Evolutionary conservation across 2,329 filamentous ascomycete species (phyloP), one percentile per base, ranked within the genome.

Genomic region (Corynespora cassiicola): DNA sequence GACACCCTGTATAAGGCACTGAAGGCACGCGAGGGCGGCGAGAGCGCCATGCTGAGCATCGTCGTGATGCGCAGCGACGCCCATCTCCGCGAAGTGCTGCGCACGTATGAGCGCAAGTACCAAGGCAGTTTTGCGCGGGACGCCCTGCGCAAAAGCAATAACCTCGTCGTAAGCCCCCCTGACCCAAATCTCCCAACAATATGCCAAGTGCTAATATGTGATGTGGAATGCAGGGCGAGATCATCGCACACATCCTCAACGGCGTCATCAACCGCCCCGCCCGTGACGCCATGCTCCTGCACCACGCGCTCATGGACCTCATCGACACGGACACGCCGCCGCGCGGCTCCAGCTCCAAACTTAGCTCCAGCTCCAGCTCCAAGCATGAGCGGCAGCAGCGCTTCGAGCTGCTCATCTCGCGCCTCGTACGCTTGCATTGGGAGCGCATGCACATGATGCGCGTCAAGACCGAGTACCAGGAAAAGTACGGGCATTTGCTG

Each of bases 181-280:
- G 9, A 8, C 5, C 11, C 36, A 17, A 25, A 7, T 25, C 25
- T 25, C 17, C 29, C 24, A 8, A 31, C 7, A 14, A 24, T 14
- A 31, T 21, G n/a, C 16, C 26, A 24, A 16, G 11, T 26, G 17
- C 45, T 44, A 32, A 49, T 3, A 16, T 10, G 17, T 10, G 5
- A 33, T 3, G 30, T 18, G 4, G 7, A 9, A 6, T 10, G 6
- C 54, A 96, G 91, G 94, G 94, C 50, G 94, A 99, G 73, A 84
- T 95, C 14, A 83, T 97, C 23, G 89, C 90, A 0, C 94, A 97
- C 69, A 89, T 97, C 55, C 85, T 99, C 61, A 96, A 97, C 71
- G 94, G 94, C 58, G 85, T 95, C 40, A 95, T 97, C 74, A 97
- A 97, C 73, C 88, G 88, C 42, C 91, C 94, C 5, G 90, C 95